A percentile compares a stretch with the other conserved stretches of the same genome.
Conservation (phyloP, 768 basidiomycete genomes). For the Gymnopilus dilepis region DNA sequence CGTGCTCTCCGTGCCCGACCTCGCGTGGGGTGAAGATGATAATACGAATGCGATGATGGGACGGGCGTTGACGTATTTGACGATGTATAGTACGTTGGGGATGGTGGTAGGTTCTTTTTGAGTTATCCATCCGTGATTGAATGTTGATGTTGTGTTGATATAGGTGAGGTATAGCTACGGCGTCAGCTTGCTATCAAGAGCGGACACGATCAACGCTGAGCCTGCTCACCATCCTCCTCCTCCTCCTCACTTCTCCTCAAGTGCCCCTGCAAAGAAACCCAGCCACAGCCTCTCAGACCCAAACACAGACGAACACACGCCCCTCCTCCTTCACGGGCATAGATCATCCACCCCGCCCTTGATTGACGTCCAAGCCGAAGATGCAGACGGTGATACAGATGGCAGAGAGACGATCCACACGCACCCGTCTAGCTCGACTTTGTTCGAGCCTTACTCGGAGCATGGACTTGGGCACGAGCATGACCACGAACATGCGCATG, state of each 20-base stretch:
- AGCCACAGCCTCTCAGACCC: constrained; percentile 16
- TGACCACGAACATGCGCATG: not conserved
- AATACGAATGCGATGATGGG: constrained; percentile 90
- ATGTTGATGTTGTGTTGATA: not conserved
- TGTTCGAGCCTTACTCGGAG: constrained; percentile 3
- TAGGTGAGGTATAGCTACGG: constrained; percentile 95
- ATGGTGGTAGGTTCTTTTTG: constrained; percentile 84
- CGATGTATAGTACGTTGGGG: constrained; percentile 92
- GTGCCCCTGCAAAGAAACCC: not conserved
- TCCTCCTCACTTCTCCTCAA: too few relatives aligned
- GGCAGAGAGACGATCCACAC: constrained; percentile 14
- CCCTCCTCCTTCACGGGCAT: constrained; percentile 35
- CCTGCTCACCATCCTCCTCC: not conserved
- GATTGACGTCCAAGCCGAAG: not conserved
- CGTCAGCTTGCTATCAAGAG: constrained; percentile 77
- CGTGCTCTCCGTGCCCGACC: constrained; percentile 78
- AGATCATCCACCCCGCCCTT: not conserved
- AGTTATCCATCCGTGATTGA: too few relatives aligned
- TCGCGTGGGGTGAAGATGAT: constrained; percentile 85
- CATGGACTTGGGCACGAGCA: not conserved
- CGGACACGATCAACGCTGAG: constrained; percentile 49
- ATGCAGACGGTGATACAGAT: not conserved
- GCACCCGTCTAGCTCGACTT: constrained; percentile 19
- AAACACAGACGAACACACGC: constrained; percentile 36
- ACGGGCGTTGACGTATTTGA: constrained; percentile 86